phyloP scores from a whole-genome alignment of 192 early-diverging fungal genomes.

The Haplosporangium gracile region DNA sequence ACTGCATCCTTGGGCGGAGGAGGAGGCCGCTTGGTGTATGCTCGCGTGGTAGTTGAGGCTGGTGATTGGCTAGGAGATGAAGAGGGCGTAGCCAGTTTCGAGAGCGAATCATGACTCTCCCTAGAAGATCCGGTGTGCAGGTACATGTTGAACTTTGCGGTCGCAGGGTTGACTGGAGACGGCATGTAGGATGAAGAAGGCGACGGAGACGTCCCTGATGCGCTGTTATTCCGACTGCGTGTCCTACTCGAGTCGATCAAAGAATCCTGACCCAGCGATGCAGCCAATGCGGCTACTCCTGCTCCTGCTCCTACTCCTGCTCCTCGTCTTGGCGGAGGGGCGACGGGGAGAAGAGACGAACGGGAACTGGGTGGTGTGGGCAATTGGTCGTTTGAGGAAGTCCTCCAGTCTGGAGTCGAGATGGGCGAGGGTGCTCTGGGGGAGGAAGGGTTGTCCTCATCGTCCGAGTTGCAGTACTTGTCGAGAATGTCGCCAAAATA shows the following conservation, averaged over 20 bases:
- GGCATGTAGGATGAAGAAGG: not conserved
- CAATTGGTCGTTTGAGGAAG: slow-evolving; percentile 19
- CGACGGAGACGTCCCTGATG: not conserved
- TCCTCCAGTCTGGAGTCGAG: slow-evolving; percentile 20
- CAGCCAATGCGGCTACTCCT: not conserved
- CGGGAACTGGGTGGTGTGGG: slow-evolving; percentile 25
- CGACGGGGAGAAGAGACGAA: not conserved
- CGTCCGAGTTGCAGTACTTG: slow-evolving; percentile 52
- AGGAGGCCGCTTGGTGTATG: slow-evolving; percentile 41
- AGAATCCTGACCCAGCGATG: not conserved
- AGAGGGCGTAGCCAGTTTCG: slow-evolving; percentile 9
- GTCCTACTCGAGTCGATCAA: not conserved
- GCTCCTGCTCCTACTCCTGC: not conserved
- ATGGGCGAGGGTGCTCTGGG: slow-evolving; percentile 22
- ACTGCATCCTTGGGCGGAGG: slow-evolving; percentile 33
- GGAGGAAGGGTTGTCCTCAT: slow-evolving; percentile 35
- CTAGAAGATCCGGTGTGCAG: slow-evolving; percentile 12
- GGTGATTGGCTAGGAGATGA: slow-evolving; percentile 1
- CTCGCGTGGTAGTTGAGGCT: slow-evolving; percentile 20
- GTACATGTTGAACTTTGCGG: slow-evolving; percentile 41
- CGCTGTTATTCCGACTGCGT: slow-evolving; percentile 16
- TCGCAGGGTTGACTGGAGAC: slow-evolving; percentile 19
- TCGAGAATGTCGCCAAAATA: slow-evolving; percentile 53
- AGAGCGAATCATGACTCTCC: slow-evolving; percentile 36
- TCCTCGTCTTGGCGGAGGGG: slow-evolving; percentile 2